phyloP scores from a whole-genome alignment of 305 asterid genomes.

The Solanum aculeatissimum region DNA sequence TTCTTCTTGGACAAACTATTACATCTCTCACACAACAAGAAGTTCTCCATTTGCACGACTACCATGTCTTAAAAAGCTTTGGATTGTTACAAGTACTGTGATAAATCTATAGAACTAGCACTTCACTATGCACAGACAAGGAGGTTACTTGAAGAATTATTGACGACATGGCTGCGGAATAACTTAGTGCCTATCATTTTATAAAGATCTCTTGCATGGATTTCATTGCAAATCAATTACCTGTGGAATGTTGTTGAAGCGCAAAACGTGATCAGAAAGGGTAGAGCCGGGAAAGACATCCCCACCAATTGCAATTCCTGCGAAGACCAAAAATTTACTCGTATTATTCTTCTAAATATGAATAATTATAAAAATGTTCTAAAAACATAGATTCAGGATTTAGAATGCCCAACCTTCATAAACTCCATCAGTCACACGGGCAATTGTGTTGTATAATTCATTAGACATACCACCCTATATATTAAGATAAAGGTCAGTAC shows the following conservation, averaged over 20 bases:
- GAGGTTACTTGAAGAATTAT: neutral
- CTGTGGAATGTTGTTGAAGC: conserved; percentile 97
- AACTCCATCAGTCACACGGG: conserved; percentile 69
- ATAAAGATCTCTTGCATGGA: neutral
- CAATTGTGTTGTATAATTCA: conserved; percentile 57
- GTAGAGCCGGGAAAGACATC: conserved; percentile 98
- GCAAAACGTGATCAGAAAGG: conserved; percentile 94
- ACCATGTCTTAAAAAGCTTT: neutral
- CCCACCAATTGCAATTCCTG: conserved; percentile 98
- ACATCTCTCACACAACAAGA: too few relatives aligned
- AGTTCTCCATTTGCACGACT: neutral
- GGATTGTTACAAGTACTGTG: neutral
- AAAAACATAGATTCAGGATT: neutral
- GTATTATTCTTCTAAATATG: neutral
- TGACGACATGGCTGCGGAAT: neutral
- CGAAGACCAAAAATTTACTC: neutral
- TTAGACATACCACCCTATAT: conserved; percentile 74
- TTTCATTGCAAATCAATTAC: conserved; percentile 18
- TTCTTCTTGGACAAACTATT: neutral
- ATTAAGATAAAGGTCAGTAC: conserved; percentile 1
- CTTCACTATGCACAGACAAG: neutral
- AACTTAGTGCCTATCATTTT: neutral
- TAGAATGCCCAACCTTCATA: conserved; percentile 58
- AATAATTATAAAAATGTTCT: neutral
- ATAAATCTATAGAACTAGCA: neutral